Evolutionary conservation across 352 stramenopile species (phyloP).

Genomic region (Phytophthora sojae): DNA sequence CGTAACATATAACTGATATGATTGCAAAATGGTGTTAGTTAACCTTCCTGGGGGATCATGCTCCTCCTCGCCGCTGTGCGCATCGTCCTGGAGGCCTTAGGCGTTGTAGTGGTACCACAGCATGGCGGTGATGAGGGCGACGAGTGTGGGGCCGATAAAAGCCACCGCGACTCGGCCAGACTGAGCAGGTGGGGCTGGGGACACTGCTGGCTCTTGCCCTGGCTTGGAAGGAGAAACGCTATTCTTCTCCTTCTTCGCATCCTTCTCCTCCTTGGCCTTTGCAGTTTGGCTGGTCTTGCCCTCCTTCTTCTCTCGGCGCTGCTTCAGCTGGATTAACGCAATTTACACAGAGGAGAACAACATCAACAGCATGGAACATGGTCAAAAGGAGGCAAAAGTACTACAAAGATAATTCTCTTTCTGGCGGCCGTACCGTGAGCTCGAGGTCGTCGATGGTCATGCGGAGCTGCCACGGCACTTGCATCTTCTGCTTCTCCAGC

Average conservation of each 20-base stretch:
- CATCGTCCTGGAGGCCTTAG: constrained; percentile 15
- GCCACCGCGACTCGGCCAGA: constrained; percentile 44
- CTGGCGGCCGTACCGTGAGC: constrained; percentile 58
- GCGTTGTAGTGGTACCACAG: constrained; percentile 53
- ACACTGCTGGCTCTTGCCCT: not conserved
- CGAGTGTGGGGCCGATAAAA: constrained; percentile 58
- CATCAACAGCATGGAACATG: not conserved
- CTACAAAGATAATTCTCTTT: too few relatives aligned
- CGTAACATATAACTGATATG: constrained; percentile 27
- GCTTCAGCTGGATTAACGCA: constrained; percentile 38
- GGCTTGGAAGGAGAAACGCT: constrained; percentile 1
- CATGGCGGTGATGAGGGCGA: constrained; percentile 54
- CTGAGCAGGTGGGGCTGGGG: constrained; percentile 13
- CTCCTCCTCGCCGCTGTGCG: not conserved
- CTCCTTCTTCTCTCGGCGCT: constrained; percentile 55
- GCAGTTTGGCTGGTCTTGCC: constrained; percentile 9
- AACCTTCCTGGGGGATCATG: constrained; percentile 1
- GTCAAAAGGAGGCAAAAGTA: too few relatives aligned
- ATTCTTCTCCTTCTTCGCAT: not conserved
- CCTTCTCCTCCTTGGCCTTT: constrained; percentile 10
- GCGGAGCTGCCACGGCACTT: constrained; percentile 71
- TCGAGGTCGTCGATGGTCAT: constrained; percentile 87
- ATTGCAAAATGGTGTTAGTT: constrained; percentile 23
- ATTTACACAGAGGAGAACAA: not conserved
- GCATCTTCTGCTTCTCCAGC: constrained; percentile 49